Percentiles rank a stretch among this genome's conserved stretches.
phyloP scores from a whole-genome alignment of 768 basidiomycete species.

The Amyloporia xantha region DNA sequence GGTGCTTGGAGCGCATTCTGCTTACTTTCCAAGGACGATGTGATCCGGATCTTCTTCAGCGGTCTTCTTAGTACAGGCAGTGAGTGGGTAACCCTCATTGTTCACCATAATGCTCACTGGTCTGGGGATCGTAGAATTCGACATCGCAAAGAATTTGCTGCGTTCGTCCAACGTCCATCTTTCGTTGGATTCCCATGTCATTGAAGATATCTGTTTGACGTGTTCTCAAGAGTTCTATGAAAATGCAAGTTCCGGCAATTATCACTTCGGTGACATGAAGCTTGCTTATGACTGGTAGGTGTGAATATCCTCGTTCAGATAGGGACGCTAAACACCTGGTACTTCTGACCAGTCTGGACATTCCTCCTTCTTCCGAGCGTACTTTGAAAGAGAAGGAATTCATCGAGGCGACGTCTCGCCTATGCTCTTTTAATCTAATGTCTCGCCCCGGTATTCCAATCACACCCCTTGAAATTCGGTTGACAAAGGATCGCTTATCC shows the following conservation, averaged over 20 bases:
- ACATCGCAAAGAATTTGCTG: constrained; percentile 59
- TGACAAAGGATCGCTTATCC: constrained; percentile 82
- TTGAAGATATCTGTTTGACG: constrained; percentile 77
- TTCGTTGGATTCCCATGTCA: constrained; percentile 37
- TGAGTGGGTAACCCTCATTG: constrained; percentile 40
- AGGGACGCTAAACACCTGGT: neutral
- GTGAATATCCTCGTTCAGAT: neutral
- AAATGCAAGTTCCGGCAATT: constrained; percentile 88
- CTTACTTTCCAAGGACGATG: constrained; percentile 59
- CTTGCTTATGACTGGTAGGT: constrained; percentile 88
- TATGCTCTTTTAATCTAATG: constrained; percentile 85
- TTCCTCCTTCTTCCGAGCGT: constrained; percentile 57
- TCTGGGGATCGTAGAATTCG: constrained; percentile 42
- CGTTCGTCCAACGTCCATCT: constrained; percentile 39
- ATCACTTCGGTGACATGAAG: constrained; percentile 93
- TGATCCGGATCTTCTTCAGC: constrained; percentile 76
- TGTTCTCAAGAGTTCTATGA: constrained; percentile 91
- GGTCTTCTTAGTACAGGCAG: constrained; percentile 84
- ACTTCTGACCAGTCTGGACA: constrained; percentile 55
- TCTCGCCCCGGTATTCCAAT: constrained; percentile 72
- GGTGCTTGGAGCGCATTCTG: constrained; percentile 76
- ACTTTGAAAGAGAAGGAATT: constrained; percentile 77
- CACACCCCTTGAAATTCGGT: constrained; percentile 87
- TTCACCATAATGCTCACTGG: neutral
- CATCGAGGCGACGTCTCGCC: constrained; percentile 94